Base-by-base conservation (phyloP, 176 grass and related monocot species). In the Oryza rufipogon region DNA sequence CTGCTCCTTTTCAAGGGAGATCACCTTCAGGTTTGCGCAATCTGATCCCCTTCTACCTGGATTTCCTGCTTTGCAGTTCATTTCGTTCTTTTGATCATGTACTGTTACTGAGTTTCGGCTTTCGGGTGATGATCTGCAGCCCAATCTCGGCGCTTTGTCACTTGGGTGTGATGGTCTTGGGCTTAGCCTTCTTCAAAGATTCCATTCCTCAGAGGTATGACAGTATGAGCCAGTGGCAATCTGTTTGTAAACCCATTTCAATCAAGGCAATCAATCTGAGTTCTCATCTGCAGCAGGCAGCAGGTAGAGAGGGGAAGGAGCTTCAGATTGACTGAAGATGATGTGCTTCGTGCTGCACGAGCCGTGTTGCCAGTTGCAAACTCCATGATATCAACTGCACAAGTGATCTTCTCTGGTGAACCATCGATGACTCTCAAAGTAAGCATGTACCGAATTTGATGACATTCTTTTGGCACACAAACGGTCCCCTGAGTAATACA, bases 341-440 rank as follows among this genome's bases (percentile, higher is more conserved):
- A 94, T n/a, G 30, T 99, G 19, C 56, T 96, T 84, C 74, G 86
- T 42, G 88, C 85, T 64, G 74, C 85, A 1, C 73, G 76, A 46
- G 73, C 76, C 48, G 30, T 99, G 66, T 69, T 96, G 33, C 96
- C 90, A 19, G 51, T 92, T 70, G 93, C 84, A 19, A 99, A 99
- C 64, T 81, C 78, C 56, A 81, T 87, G 58, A 76, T 96, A 77
- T 93, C 89, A 7, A 89, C 73, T 6, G 78, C 75, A 56, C 90
- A 92, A 91, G 84, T 92, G 15, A 78, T 99, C 47, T 99, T 99
- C 89, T 94, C 80, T n/a, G 93, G 96, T 26, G 92, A 99, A 38
- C 91, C 93, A 2, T 87, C 79, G 12, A 94, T 86, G 88, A 99
- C 93, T 88, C 89, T 99, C 73, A 92, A 99, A 78, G 96, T 94